Conservation (phyloP, 805 yeast species). For the Zygosaccharomyces pseudorouxii region DNA sequence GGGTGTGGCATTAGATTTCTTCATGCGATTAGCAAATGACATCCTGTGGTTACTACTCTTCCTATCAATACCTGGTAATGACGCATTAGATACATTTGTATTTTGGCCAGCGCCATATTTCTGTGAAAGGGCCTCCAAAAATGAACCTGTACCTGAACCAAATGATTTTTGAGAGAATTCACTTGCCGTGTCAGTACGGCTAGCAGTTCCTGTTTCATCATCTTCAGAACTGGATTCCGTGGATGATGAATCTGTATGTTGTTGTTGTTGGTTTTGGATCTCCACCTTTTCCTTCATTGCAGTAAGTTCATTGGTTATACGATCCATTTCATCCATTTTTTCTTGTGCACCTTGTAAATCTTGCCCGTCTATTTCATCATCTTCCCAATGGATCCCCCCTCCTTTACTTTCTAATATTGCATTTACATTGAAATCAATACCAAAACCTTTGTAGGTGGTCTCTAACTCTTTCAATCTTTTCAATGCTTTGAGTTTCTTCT, state of each 20-base stretch:
- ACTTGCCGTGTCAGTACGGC: slow-evolving; percentile 7
- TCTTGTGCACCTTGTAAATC: slow-evolving; percentile 26
- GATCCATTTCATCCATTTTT: slow-evolving; percentile 26
- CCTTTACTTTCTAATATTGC: slow-evolving; percentile 10
- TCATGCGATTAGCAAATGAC: slow-evolving; percentile 31
- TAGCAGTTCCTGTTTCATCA: slow-evolving; percentile 10
- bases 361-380: not conserved
- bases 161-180: slow-evolving; percentile 8
- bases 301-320: slow-evolving; percentile 23
- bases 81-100: slow-evolving; percentile 4
- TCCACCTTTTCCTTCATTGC: slow-evolving; percentile 13
- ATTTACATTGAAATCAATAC: slow-evolving; percentile 44
- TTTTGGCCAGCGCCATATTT: slow-evolving; percentile 33
- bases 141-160: slow-evolving; percentile 24
- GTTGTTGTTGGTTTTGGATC: not conserved
- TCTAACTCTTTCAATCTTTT: slow-evolving; percentile 70
- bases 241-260: slow-evolving; percentile 10
- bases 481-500: slow-evolving; percentile 62
- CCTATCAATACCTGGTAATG: slow-evolving; percentile 1
- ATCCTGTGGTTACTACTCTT: slow-evolving; percentile 19
- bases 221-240: slow-evolving; percentile 10
- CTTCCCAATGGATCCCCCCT: not conserved
- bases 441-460: slow-evolving; percentile 57
- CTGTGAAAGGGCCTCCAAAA: slow-evolving; percentile 31
- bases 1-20: slow-evolving; percentile 23